Percentiles rank a stretch among this genome's conserved stretches.
phyloP scores from a whole-genome alignment of 495 filamentous ascomycete genomes.

The Halenospora varia region DNA sequence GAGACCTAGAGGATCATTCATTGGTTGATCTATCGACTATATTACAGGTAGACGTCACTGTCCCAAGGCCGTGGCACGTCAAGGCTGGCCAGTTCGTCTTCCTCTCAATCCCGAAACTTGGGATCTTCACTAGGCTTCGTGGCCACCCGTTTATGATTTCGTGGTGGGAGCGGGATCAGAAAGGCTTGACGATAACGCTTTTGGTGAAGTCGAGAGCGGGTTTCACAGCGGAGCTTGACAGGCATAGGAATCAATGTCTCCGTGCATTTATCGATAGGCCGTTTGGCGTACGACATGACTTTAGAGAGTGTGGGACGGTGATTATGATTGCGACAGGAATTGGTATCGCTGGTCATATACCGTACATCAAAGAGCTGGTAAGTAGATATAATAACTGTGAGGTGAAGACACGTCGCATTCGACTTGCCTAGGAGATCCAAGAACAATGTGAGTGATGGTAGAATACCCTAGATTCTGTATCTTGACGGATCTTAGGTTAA shows the following conservation, averaged over 20 bases:
- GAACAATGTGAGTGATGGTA: slow-evolving; percentile 18
- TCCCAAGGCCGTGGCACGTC: slow-evolving; percentile 28
- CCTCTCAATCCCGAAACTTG: slow-evolving; percentile 24
- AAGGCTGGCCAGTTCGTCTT: slow-evolving; percentile 29
- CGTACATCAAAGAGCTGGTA: slow-evolving; percentile 35
- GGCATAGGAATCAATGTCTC: slow-evolving; percentile 14
- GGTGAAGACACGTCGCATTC: slow-evolving; percentile 29
- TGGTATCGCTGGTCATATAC: slow-evolving; percentile 33
- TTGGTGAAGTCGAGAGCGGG: slow-evolving; percentile 29
- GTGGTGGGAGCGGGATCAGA: slow-evolving; percentile 30
- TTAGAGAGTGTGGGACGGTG: slow-evolving; percentile 32
- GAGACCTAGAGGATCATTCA: background rate
- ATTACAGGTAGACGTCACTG: slow-evolving; percentile 13
- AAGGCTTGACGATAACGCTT: slow-evolving; percentile 23
- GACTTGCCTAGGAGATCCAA: slow-evolving; percentile 31
- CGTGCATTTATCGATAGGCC: slow-evolving; percentile 33
- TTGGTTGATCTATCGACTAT: background rate
- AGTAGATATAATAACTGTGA: slow-evolving; percentile 26
- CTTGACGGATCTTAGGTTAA: slow-evolving; percentile 15
- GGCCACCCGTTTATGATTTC: slow-evolving; percentile 31
- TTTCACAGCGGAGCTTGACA: slow-evolving; percentile 28
- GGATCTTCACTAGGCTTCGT: slow-evolving; percentile 28
- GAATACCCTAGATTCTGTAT: slow-evolving; percentile 9
- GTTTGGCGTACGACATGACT: slow-evolving; percentile 27
- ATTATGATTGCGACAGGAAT: slow-evolving; percentile 35